These are phyloP conservation scores for Phtheirospermum japonicum DNA, from an alignment of 257 asterid species.

Conservation along the genomic window DNA sequence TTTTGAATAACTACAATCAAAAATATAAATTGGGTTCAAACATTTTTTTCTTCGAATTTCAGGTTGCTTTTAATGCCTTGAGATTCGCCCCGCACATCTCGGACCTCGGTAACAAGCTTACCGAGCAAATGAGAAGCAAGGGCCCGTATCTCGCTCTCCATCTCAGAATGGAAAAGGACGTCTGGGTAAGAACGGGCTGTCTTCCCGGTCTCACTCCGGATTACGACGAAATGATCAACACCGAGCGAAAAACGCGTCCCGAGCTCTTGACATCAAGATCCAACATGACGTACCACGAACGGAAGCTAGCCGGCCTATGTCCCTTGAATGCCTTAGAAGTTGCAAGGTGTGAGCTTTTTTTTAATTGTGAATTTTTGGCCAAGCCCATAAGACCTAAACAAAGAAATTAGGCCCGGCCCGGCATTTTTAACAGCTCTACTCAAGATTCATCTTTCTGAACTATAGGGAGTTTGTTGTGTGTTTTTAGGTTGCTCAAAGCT, in stretches of 20 bases:
- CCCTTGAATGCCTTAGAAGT: conserved; percentile 84
- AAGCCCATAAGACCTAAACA: too few species aligned
- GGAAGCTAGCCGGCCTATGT: conserved; percentile 88
- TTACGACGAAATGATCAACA: conserved; percentile 61
- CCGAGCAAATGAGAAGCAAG: conserved; percentile 78
- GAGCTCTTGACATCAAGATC: conserved; percentile 77
- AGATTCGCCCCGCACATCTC: conserved; percentile 65
- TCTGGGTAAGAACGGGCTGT: conserved; percentile 94
- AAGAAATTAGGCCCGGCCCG: too few species aligned
- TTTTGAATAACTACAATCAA: too few species aligned
- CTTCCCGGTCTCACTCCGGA: conserved; percentile 72
- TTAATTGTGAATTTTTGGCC: background rate
- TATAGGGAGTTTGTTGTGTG: background rate
- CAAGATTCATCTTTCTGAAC: background rate
- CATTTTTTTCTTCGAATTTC: conserved; percentile 5
- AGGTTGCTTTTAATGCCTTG: conserved; percentile 91
- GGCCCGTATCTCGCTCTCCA: conserved; percentile 92
- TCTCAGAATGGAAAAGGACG: conserved; percentile 92
- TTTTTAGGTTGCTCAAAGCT: conserved; percentile 74
- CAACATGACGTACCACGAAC: conserved; percentile 72
- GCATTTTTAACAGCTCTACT: too few species aligned
- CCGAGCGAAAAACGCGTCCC: conserved; percentile 65
- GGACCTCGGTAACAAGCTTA: conserved; percentile 63
- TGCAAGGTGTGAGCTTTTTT: conserved; percentile 40
- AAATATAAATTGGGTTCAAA: too few species aligned